Percentiles rank a stretch among this genome's conserved stretches.
Conservation (phyloP, 2,329 filamentous ascomycete species). For the Paraphaeosphaeria sporulosa region DNA sequence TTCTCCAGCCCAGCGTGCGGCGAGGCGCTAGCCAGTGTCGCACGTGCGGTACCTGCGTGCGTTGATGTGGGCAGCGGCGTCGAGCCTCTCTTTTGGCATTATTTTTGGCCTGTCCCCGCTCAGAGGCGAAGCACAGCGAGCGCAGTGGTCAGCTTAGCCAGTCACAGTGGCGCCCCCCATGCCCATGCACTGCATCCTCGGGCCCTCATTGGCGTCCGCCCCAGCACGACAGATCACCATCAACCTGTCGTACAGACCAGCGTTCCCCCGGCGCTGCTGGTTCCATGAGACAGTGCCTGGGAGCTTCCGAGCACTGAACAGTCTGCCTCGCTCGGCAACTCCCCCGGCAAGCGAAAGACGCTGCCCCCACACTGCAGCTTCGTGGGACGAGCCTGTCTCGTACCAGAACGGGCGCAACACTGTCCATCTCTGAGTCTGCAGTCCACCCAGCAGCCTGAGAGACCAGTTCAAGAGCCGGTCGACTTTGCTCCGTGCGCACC, state of each 20-base stretch:
- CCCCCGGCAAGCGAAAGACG: constrained; percentile 3
- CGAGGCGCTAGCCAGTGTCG: constrained; percentile 11
- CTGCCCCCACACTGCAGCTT: constrained; percentile 9
- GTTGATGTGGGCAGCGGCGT: background rate
- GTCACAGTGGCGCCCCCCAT: background rate
- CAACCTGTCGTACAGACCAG: background rate
- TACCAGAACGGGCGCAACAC: constrained; percentile 5
- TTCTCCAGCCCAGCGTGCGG: background rate
- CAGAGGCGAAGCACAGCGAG: constrained; percentile 10
- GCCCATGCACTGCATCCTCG: background rate
- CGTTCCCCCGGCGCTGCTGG: background rate
- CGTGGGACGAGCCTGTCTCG: constrained; percentile 12
- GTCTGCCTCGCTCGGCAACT: constrained; percentile 11
- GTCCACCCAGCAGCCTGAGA: background rate
- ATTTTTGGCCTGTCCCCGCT: constrained; percentile 13
- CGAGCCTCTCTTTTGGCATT: constrained; percentile 4
- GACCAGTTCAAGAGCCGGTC: background rate
- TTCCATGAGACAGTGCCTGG: constrained; percentile 6
- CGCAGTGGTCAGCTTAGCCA: constrained; percentile 11
- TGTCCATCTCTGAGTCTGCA: background rate
- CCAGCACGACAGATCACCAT: constrained; percentile 3
- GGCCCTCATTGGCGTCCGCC: constrained; percentile 5
- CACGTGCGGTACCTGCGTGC: constrained; percentile 13
- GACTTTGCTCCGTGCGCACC: background rate
- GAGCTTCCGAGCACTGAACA: background rate